phyloP scores from a whole-genome alignment of 1,284 basidiomycete species.

The Cutaneotrichosporon sp. region DNA sequence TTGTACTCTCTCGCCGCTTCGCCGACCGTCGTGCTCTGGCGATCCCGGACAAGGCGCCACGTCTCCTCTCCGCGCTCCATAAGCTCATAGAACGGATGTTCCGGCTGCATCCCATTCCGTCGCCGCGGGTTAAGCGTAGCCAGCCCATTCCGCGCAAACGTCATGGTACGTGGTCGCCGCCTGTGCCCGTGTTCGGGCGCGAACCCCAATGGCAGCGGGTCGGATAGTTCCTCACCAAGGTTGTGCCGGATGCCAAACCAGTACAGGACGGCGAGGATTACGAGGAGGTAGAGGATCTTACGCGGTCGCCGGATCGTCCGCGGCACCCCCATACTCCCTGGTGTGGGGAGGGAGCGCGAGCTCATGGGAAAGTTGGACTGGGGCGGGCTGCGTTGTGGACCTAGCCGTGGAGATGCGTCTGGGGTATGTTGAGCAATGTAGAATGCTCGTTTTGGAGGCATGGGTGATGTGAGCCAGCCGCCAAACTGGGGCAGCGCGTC shows the following conservation, averaged over 20 bases:
- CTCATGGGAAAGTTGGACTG: not conserved
- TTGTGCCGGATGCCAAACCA: slow-evolving; percentile 49
- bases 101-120: slow-evolving; percentile 11
- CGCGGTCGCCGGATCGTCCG: slow-evolving; percentile 38
- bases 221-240: slow-evolving; percentile 36
- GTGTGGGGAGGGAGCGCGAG: not conserved
- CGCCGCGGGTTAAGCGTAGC: slow-evolving; percentile 13
- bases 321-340: slow-evolving; percentile 20
- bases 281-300: slow-evolving; percentile 45
- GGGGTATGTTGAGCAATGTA: slow-evolving; percentile 22
- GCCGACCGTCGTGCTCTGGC: slow-evolving; percentile 55
- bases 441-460: slow-evolving; percentile 19
- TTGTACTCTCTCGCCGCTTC: slow-evolving; percentile 58
- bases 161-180: slow-evolving; percentile 23
- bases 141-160: slow-evolving; percentile 15
- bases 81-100: slow-evolving; percentile 47
- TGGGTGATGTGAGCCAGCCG: not conserved
- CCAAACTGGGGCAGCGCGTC: not conserved
- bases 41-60: slow-evolving; percentile 26
- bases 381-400: slow-evolving; percentile 1
- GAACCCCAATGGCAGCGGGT: slow-evolving; percentile 36
- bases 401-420: slow-evolving; percentile 17
- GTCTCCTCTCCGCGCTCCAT: slow-evolving; percentile 44
- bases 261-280: slow-evolving; percentile 43
- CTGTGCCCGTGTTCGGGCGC: slow-evolving; percentile 34